Percentiles rank a stretch among this genome's conserved stretches.
These are phyloP conservation scores for Diutina neorugosa DNA, from an alignment of 1,139 yeast genomes.

Conservation along the genomic window DNA sequence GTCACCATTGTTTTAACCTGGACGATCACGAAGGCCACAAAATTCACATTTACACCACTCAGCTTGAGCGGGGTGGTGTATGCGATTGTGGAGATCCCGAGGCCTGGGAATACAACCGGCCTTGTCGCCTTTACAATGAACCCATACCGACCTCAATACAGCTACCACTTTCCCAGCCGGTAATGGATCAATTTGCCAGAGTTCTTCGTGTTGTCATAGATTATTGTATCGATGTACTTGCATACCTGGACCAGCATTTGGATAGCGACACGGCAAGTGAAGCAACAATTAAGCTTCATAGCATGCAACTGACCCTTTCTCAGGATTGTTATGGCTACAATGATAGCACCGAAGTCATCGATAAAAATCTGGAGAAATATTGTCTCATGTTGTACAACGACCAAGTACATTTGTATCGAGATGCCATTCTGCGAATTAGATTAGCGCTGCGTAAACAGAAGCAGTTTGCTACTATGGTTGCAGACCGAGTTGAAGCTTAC, in stretches of 20 bases:
- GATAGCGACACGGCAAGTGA: neutral
- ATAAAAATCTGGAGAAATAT: slow-evolving; percentile 29
- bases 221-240: slow-evolving; percentile 62
- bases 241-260: slow-evolving; percentile 1
- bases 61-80: slow-evolving; percentile 80
- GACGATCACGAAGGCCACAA: slow-evolving; percentile 67
- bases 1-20: slow-evolving; percentile 65
- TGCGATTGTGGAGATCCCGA: slow-evolving; percentile 59
- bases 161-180: slow-evolving; percentile 21
- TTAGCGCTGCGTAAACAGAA: slow-evolving; percentile 51
- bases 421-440: slow-evolving; percentile 56
- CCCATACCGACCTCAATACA: slow-evolving; percentile 13
- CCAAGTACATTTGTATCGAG: slow-evolving; percentile 62
- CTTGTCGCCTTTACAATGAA: slow-evolving; percentile 15
- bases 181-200: slow-evolving; percentile 20
- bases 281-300: neutral
- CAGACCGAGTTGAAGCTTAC: slow-evolving; percentile 44
- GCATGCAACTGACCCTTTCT: slow-evolving; percentile 12
- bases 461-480: slow-evolving; percentile 68
- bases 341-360: slow-evolving; percentile 23
- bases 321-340: slow-evolving; percentile 20
- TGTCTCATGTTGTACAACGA: slow-evolving; percentile 65
- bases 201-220: slow-evolving; percentile 54
- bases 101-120: slow-evolving; percentile 35
- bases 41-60: slow-evolving; percentile 60